Conservation (phyloP, 768 basidiomycete species). For the Suillus brevipes region DNA sequence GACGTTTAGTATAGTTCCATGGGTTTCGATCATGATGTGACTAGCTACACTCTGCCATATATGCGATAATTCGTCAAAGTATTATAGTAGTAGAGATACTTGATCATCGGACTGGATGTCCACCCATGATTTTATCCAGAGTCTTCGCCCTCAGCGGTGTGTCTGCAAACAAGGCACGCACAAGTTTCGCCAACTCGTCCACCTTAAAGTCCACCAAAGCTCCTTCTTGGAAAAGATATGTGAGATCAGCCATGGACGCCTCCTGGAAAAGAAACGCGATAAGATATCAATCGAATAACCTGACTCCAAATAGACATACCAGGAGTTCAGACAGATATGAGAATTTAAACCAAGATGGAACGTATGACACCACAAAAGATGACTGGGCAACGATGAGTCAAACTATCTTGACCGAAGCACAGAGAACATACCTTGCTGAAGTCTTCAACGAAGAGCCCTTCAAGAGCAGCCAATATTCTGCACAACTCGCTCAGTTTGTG, state of each 20-base stretch:
- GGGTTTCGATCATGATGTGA: not conserved
- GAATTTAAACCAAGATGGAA: slow-evolving; percentile 94
- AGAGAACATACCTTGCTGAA: slow-evolving; percentile 49
- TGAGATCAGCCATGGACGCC: slow-evolving; percentile 88
- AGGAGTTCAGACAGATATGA: slow-evolving; percentile 91
- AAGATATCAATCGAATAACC: not conserved
- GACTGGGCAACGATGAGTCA: slow-evolving; percentile 42
- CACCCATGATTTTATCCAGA: slow-evolving; percentile 69
- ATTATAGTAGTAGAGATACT: not conserved
- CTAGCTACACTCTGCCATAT: not conserved
- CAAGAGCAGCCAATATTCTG: slow-evolving; percentile 73
- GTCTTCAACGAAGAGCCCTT: slow-evolving; percentile 76
- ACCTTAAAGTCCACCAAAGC: slow-evolving; percentile 88
- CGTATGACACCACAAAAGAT: slow-evolving; percentile 78
- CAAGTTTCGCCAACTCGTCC: slow-evolving; percentile 78
- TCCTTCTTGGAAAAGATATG: slow-evolving; percentile 89
- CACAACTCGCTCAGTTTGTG: slow-evolving; percentile 81
- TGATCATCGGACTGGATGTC: slow-evolving; percentile 46
- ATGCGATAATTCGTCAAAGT: too few species aligned
- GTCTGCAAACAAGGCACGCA: slow-evolving; percentile 87
- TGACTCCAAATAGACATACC: slow-evolving; percentile 46
- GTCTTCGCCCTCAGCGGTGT: slow-evolving; percentile 78
- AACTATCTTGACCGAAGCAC: not conserved
- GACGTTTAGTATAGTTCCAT: not conserved
- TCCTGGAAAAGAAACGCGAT: slow-evolving; percentile 50